phyloP scores from a whole-genome alignment of 2,329 filamentous ascomycete genomes.

The Tympanopsis confertula region DNA sequence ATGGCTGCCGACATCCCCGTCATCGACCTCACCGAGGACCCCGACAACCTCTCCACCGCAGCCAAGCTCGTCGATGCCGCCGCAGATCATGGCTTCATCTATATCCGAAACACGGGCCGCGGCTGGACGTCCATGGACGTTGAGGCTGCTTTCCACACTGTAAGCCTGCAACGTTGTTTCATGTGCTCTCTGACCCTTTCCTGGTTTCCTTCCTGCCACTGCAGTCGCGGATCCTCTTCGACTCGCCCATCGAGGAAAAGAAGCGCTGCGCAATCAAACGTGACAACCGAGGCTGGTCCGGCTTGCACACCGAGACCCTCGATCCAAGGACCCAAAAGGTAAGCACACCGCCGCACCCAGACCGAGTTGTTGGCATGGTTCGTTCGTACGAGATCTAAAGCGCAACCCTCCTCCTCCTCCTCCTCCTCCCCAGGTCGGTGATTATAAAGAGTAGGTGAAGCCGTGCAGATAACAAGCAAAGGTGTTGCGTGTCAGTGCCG shows the following conservation, averaged over 20 bases:
- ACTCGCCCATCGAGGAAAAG: conserved; percentile 60
- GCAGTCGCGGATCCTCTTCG: conserved; percentile 65
- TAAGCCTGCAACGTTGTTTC: conserved; percentile 23
- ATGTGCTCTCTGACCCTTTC: not conserved
- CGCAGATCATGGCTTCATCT: conserved; percentile 76
- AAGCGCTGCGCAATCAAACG: conserved; percentile 61
- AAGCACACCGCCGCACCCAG: conserved; percentile 12
- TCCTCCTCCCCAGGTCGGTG: too few relatives aligned
- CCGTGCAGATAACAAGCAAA: too few relatives aligned
- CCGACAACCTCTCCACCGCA: conserved; percentile 37
- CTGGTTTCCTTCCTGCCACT: not conserved
- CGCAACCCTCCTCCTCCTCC: too few relatives aligned
- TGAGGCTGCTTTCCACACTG: conserved; percentile 62
- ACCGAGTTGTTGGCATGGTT: not conserved
- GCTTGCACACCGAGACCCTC: conserved; percentile 77
- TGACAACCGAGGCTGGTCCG: conserved; percentile 80
- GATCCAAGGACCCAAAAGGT: conserved; percentile 75
- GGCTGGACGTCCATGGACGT: conserved; percentile 52
- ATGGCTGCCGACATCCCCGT: conserved; percentile 53
- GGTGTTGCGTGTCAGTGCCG: too few relatives aligned
- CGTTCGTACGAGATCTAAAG: conserved; percentile 6
- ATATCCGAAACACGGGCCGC: conserved; percentile 63
- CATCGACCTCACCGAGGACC: conserved; percentile 63
- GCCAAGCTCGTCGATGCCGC: conserved; percentile 70
- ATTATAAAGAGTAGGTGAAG: too few relatives aligned